Percentiles rank a stretch among this genome's conserved stretches.
These are phyloP conservation scores for Diospyros lotus DNA, from an alignment of 148 eudicot genomes.

Conservation along the genomic window DNA sequence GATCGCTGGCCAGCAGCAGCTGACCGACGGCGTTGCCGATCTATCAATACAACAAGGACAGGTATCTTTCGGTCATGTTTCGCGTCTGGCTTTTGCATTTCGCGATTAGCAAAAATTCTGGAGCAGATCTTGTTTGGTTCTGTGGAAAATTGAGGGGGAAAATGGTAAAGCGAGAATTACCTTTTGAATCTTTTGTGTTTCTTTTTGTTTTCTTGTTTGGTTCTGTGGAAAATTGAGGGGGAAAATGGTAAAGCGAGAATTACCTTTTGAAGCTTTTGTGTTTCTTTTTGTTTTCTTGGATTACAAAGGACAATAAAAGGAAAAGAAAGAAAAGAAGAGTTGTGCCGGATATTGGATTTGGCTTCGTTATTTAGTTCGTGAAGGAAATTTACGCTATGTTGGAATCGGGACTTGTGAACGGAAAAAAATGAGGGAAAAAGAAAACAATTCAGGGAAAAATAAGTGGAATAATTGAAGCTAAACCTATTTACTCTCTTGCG, in stretches of 20 bases:
- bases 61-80: background rate
- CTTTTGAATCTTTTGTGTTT: background rate
- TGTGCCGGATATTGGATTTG: background rate
- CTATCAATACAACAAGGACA: slow-evolving; percentile 12
- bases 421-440: too few species aligned
- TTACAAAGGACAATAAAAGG: background rate
- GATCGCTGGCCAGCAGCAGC: slow-evolving; percentile 15
- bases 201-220: background rate
- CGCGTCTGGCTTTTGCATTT: background rate
- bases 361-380: background rate
- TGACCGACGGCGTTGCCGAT: slow-evolving; percentile 12
- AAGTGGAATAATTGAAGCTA: background rate
- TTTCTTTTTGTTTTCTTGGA: background rate
- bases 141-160: background rate
- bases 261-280: background rate
- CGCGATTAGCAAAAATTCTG: background rate
- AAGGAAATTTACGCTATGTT: too few species aligned
- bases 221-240: background rate
- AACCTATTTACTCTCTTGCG: too few species aligned
- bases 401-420: too few species aligned
- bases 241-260: background rate
- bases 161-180: background rate
- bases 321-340: background rate
- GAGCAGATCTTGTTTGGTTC: background rate
- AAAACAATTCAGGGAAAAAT: background rate